Percentiles rank a stretch among this genome's conserved stretches.
These are phyloP conservation scores for Exophiala mesophila DNA, from an alignment of 2,329 filamentous ascomycete genomes.

Conservation along the genomic window DNA sequence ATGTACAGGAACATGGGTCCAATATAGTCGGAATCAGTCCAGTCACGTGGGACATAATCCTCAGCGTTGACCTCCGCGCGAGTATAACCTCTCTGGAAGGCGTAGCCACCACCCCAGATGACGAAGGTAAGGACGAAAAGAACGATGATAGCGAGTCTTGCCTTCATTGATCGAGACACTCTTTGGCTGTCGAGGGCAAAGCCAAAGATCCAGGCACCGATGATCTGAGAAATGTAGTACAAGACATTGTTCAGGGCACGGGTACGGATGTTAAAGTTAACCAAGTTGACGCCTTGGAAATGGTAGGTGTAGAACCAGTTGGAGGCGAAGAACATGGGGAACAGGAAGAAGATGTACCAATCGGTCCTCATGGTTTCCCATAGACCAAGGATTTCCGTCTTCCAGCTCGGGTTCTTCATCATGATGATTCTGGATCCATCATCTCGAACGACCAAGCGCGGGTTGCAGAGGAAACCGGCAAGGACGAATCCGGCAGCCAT, in stretches of 20 bases:
- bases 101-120: conserved; percentile 80
- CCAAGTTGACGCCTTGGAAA: conserved; percentile 67
- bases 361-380: conserved; percentile 66
- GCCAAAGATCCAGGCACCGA: conserved; percentile 70
- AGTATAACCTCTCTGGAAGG: conserved; percentile 62
- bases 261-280: conserved; percentile 68
- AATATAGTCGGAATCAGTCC: conserved; percentile 62
- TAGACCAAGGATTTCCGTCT: conserved; percentile 70
- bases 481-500: conserved; percentile 68
- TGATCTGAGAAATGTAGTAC: conserved; percentile 75
- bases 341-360: conserved; percentile 68
- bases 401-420: conserved; percentile 88
- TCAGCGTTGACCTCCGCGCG: conserved; percentile 36
- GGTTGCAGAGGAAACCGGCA: conserved; percentile 60
- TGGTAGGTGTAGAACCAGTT: conserved; percentile 81
- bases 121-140: conserved; percentile 68
- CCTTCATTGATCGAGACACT: conserved; percentile 61
- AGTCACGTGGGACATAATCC: conserved; percentile 49
- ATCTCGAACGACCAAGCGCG: conserved; percentile 62
- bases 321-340: conserved; percentile 75
- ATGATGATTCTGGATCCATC: conserved; percentile 77
- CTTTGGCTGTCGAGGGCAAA: conserved; percentile 59
- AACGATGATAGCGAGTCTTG: conserved; percentile 57
- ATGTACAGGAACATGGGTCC: conserved; percentile 86
- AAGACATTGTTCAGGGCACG: conserved; percentile 70